These are phyloP conservation scores for Ustilago bromivora DNA, from an alignment of 1,284 basidiomycete species.

Conservation along the genomic window DNA sequence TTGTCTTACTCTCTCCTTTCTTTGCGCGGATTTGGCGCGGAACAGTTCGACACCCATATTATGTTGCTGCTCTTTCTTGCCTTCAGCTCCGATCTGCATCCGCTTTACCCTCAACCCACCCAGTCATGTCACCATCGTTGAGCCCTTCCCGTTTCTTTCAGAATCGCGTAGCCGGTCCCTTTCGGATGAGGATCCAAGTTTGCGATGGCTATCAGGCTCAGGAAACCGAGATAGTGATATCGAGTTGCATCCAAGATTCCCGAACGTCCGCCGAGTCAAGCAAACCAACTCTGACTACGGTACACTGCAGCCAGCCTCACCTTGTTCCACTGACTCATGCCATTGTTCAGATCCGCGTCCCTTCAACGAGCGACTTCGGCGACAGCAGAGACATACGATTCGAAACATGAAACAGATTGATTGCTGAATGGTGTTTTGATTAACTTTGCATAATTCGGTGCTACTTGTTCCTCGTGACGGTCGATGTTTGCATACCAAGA, in stretches of 20 bases:
- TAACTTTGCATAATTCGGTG: background rate
- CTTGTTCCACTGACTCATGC: background rate
- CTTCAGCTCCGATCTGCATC: background rate
- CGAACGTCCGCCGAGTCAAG: slow-evolving; percentile 10
- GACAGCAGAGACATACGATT: background rate
- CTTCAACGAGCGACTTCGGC: background rate
- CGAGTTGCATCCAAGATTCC: background rate
- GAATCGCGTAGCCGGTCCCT: background rate
- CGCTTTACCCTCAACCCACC: slow-evolving; percentile 14
- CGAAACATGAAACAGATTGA: background rate
- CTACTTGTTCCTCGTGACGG: background rate
- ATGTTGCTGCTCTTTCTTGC: background rate
- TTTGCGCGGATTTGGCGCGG: slow-evolving; percentile 5
- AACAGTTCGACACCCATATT: background rate
- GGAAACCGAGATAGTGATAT: background rate
- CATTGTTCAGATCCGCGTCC: background rate
- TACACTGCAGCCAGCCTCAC: background rate
- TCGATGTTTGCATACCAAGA: background rate
- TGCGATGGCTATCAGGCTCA: background rate
- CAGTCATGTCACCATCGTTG: background rate
- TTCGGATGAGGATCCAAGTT: background rate
- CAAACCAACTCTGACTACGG: background rate
- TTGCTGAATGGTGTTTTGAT: background rate
- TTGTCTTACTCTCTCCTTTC: background rate
- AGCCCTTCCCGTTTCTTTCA: background rate